Evolutionary conservation across 352 stramenopile species (phyloP).

Genomic region (Pythium brachiatum): DNA sequence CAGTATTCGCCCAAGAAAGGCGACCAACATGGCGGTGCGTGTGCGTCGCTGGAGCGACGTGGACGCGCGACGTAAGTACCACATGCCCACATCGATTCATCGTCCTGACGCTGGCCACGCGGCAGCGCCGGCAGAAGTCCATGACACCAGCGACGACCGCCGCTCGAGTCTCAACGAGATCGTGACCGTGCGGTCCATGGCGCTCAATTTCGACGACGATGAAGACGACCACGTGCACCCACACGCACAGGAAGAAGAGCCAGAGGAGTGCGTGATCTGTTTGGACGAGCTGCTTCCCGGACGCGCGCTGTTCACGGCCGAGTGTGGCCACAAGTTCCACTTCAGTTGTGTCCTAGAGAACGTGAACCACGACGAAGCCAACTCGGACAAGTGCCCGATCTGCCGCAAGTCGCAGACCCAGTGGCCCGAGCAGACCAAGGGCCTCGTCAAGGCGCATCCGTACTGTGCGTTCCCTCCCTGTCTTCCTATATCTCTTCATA

Average conservation of each 20-base stretch:
- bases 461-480: constrained; percentile 49
- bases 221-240: constrained; percentile 12
- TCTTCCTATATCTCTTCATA: not conserved
- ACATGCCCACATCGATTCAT: not conserved
- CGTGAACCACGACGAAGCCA: constrained; percentile 88
- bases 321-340: constrained; percentile 86
- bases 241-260: constrained; percentile 11
- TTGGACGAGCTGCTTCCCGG: constrained; percentile 70
- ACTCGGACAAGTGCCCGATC: constrained; percentile 87
- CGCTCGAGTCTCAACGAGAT: constrained; percentile 24
- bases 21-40: constrained; percentile 26
- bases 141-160: constrained; percentile 9
- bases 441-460: constrained; percentile 81
- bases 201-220: constrained; percentile 9
- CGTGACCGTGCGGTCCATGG: constrained; percentile 26
- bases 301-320: constrained; percentile 74
- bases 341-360: constrained; percentile 87
- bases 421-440: constrained; percentile 83
- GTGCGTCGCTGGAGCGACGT: constrained; percentile 77
- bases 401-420: constrained; percentile 81
- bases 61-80: constrained; percentile 36
- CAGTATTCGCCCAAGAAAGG: too few relatives aligned
- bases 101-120: constrained; percentile 3
- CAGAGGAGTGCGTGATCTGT: constrained; percentile 81
- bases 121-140: not conserved